Evolutionary conservation across 1,284 basidiomycete species (phyloP), one percentile per base, ranked within the genome.

Genomic region (Melampsora americana): DNA sequence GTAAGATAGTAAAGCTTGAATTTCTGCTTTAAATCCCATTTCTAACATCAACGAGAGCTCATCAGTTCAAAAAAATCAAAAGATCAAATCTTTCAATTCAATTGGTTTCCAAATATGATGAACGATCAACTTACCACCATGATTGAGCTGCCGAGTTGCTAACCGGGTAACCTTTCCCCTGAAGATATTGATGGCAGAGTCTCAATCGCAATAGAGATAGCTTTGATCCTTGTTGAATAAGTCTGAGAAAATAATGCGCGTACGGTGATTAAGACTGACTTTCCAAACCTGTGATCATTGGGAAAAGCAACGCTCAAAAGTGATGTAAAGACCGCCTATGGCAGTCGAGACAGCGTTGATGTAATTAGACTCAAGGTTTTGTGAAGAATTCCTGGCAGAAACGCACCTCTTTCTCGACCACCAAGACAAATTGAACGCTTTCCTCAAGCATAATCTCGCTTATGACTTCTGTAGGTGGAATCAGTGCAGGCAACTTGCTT

Each of bases 111-210:
- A 30, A 66, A 16, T 7, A 26, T 50, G 20, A 30, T 18, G 35
- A 30, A 12, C 1, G 12, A 23, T n/a, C 42, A 20, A 46, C 70
- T 72, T 44, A 72, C 70, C 44, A 64, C 70, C 70, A 72, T 30
- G 39, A 53, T 48, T 50, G 30, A n/a, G 85, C 78, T 93, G 89
- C 11, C 92, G 87, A 0, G 94, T 95, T 0, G 92, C 89, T 1
- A 95, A 82, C 94, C 0, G 94, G 93, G 83, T 95, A 96, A 0
- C 94, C 94, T 83, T 95, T 95, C 1, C 94, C 94, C 92, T 94
- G 79, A 18, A 65, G 23, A 44, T 65, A 62, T 50, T 59, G 42
- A 66, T 32, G 44, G 50, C 7, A 12, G 23, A 28, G 1, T 16
- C 6, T 12, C n/a, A n/a, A n/a, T n/a, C n/a, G n/a, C n/a, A n/a